These are phyloP conservation scores for Candida ipomoeae DNA, from an alignment of 805 yeast species.

Conservation along the genomic window DNA sequence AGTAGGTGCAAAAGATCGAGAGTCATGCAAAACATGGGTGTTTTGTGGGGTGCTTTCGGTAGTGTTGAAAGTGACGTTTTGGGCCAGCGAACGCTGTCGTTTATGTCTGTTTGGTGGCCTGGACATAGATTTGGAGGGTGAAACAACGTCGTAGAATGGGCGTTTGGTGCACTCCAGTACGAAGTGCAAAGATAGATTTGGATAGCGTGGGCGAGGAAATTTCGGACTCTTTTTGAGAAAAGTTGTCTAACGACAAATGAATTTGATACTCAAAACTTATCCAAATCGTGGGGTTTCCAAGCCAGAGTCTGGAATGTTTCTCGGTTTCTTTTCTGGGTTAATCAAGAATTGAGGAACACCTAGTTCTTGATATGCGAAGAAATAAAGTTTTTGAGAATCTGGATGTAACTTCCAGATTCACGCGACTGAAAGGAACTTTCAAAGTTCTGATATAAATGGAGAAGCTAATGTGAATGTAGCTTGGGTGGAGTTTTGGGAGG, in stretches of 20 bases:
- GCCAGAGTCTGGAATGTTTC: too few species aligned
- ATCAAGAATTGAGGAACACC: not conserved
- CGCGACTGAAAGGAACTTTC: too few species aligned
- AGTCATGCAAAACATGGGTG: not conserved
- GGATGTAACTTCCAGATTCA: too few species aligned
- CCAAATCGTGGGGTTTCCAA: too few species aligned
- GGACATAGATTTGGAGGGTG: not conserved
- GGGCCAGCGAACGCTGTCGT: conserved; percentile 8
- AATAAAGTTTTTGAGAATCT: not conserved
- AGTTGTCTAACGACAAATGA: not conserved
- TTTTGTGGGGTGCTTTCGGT: not conserved
- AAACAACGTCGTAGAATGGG: not conserved
- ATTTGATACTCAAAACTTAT: too few species aligned
- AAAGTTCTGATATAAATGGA: not conserved
- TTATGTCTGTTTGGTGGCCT: conserved; percentile 3
- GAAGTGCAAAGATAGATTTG: not conserved
- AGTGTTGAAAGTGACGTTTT: conserved; percentile 1
- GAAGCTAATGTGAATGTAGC: not conserved
- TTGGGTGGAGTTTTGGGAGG: not conserved
- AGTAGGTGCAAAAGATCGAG: not conserved
- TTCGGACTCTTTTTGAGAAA: not conserved
- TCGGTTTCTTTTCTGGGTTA: too few species aligned
- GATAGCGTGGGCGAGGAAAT: not conserved
- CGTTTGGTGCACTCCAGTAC: not conserved
- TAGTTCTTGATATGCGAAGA: not conserved